Percentiles rank a stretch among this genome's conserved stretches.
phyloP scores from a whole-genome alignment of 345 rosid genomes.

The Laguncularia racemosa region DNA sequence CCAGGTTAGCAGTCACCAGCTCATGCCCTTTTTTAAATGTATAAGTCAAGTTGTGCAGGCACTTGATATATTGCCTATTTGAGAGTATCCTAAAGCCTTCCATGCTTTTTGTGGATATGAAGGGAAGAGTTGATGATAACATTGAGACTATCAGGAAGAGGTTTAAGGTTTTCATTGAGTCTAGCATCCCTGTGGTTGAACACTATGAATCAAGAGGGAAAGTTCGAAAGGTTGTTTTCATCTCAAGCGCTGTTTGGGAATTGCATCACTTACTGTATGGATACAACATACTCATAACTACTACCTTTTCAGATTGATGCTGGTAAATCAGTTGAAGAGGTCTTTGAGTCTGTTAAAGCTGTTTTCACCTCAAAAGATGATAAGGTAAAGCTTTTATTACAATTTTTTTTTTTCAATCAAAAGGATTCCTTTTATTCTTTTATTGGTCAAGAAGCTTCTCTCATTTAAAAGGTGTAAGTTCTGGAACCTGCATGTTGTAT shows the following conservation, averaged over 20 bases:
- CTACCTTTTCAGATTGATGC: constrained; percentile 50
- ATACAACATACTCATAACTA: constrained; percentile 6
- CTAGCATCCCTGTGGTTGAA: constrained; percentile 49
- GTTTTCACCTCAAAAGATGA: constrained; percentile 39
- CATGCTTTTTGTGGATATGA: constrained; percentile 5
- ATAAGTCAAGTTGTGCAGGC: background rate
- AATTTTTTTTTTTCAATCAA: too few species aligned
- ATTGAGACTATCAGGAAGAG: constrained; percentile 57
- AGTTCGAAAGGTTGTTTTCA: constrained; percentile 48
- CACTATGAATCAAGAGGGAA: constrained; percentile 46
- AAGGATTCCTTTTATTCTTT: too few species aligned
- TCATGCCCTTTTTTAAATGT: background rate
- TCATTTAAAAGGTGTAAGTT: too few species aligned
- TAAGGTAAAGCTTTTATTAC: constrained; percentile 23
- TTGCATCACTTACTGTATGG: background rate
- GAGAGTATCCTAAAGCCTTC: background rate
- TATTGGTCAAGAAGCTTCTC: too few species aligned
- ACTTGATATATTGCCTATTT: background rate
- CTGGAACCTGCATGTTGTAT: too few species aligned
- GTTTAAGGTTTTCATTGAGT: constrained; percentile 50
- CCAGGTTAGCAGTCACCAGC: constrained; percentile 37
- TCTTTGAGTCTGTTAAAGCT: constrained; percentile 49
- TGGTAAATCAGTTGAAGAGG: constrained; percentile 51
- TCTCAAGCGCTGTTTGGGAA: constrained; percentile 1
- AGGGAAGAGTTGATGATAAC: constrained; percentile 84